Conservation (phyloP, 2,329 filamentous ascomycete species). For the Dactylellina parvicollis region DNA sequence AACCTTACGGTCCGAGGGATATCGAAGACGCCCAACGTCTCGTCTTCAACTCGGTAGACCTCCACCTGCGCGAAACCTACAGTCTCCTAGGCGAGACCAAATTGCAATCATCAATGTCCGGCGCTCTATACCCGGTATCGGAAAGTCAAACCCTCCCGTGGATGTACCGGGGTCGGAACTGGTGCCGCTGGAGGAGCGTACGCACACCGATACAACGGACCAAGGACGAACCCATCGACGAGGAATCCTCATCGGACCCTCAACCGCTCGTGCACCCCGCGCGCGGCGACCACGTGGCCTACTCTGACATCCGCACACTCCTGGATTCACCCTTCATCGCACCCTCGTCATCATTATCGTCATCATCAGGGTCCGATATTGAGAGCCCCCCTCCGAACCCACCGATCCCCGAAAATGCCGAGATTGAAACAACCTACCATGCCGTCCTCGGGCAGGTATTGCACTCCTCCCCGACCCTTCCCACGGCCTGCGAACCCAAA, state of each 20-base stretch:
- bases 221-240: not conserved
- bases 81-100: constrained; percentile 50
- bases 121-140: constrained; percentile 55
- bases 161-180: constrained; percentile 56
- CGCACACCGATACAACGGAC: constrained; percentile 7
- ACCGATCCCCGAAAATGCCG: constrained; percentile 12
- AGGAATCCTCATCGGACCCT: constrained; percentile 5
- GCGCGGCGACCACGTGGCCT: constrained; percentile 19
- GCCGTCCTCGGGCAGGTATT: constrained; percentile 48
- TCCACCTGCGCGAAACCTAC: constrained; percentile 55
- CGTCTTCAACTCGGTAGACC: constrained; percentile 56
- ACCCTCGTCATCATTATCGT: not conserved
- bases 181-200: constrained; percentile 56
- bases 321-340: constrained; percentile 38
- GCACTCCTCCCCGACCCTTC: constrained; percentile 52
- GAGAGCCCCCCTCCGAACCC: not conserved
- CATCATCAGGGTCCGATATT: not conserved
- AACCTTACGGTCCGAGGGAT: constrained; percentile 29
- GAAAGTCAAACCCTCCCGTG: constrained; percentile 56
- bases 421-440: constrained; percentile 37
- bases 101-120: constrained; percentile 22
- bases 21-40: constrained; percentile 57
- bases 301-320: constrained; percentile 29
- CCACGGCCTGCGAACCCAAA: constrained; percentile 27
- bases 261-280: constrained; percentile 22